Percentiles rank a stretch among this genome's conserved stretches.
Conservation (phyloP, 2,329 filamentous ascomycete genomes). For the Pochonia chlamydosporia region DNA sequence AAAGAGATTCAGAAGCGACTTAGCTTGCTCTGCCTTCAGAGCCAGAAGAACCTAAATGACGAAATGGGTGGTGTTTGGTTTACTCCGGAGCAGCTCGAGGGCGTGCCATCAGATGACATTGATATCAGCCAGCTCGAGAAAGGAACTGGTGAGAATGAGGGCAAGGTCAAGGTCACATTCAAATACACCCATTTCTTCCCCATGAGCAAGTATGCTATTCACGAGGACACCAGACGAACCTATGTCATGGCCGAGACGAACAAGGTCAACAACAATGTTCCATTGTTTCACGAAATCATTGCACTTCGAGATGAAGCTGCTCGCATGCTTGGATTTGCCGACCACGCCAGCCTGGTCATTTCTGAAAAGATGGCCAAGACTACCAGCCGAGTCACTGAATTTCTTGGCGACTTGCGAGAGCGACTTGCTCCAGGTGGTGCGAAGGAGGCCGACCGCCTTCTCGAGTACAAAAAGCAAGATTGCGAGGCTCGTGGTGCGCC, state of each 20-base stretch:
- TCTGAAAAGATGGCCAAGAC: slow-evolving; percentile 85
- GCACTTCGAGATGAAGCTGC: slow-evolving; percentile 73
- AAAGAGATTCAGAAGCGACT: slow-evolving; percentile 82
- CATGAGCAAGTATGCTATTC: slow-evolving; percentile 68
- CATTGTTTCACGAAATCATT: slow-evolving; percentile 69
- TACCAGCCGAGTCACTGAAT: slow-evolving; percentile 64
- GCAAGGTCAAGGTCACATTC: slow-evolving; percentile 70
- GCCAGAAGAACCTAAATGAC: slow-evolving; percentile 77
- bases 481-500: slow-evolving; percentile 51
- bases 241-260: slow-evolving; percentile 2
- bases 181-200: slow-evolving; percentile 82
- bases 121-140: slow-evolving; percentile 60
- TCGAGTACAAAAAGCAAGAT: slow-evolving; percentile 68
- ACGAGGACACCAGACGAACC: slow-evolving; percentile 61
- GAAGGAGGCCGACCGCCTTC: slow-evolving; percentile 65
- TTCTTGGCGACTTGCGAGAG: slow-evolving; percentile 63
- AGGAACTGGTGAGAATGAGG: slow-evolving; percentile 65
- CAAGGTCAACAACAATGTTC: slow-evolving; percentile 62
- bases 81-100: slow-evolving; percentile 64
- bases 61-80: slow-evolving; percentile 80
- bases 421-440: slow-evolving; percentile 63
- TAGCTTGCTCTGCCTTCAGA: slow-evolving; percentile 66
- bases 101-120: slow-evolving; percentile 67
- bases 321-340: slow-evolving; percentile 67
- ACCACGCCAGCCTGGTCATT: slow-evolving; percentile 70